Evolutionary conservation across 768 basidiomycete species (phyloP), one percentile per base, ranked within the genome.

Genomic region (Basidioascus undulatus): DNA sequence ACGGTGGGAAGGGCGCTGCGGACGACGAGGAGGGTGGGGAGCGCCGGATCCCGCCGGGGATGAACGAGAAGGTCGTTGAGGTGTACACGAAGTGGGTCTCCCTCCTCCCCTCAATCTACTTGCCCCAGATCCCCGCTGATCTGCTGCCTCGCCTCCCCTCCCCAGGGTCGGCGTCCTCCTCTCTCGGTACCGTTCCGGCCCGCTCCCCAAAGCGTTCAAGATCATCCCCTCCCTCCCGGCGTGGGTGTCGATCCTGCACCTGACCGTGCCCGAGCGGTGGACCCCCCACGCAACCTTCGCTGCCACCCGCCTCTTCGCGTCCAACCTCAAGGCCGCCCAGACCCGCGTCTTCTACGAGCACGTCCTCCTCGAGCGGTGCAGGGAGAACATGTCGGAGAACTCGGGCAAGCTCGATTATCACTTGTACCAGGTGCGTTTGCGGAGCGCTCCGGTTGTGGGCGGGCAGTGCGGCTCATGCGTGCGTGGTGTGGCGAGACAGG

Each of bases 201-300:
- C 86, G 1, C 68, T 98, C 1, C 92, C 92, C 24, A 96, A 96
- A 61, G 67, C 86, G 3, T 87, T 98, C 72, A 98, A 98, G 65
- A 78, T 98, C 46, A 79, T 98, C 35, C 92, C 92, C 18, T 78
- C 87, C 10, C 72, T 94, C 20, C 79, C 83, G 3, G 75, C 80
- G 45, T 98, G 92, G 92, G 86, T 87, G 9, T 78, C 84, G 36
- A 74, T 96, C 47, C 71, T 98, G 33, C 82, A 87, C 21, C 68
- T 96, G 34, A 96, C 92, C 12, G 68, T 68, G 40, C 92, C 92
- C 1, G 76, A 86, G 60, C 69, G 73, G 51, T 96, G 92, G 92
- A 81, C 83, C 1, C 80, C 92, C 0, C 84, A 94, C 57, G 87
- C 87, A 1, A 84, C 82, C 47, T 73, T 76, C 45, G 84, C 83